Evolutionary conservation across 257 asterid species (phyloP).

Genomic region (Solanum pennellii): DNA sequence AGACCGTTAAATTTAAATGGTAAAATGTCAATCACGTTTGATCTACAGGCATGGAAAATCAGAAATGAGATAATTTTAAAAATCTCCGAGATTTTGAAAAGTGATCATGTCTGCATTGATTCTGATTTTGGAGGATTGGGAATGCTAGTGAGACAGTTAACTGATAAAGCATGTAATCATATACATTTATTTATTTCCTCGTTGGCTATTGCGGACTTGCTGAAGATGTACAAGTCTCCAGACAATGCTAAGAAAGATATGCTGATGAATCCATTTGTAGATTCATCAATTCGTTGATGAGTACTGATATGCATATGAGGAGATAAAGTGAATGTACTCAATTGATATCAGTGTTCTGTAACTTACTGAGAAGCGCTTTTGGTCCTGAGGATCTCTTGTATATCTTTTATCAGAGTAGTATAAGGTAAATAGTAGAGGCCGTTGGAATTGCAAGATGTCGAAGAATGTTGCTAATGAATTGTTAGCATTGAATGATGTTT

Average conservation of each 20-base stretch:
- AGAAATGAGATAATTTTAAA: slow-evolving; percentile 33
- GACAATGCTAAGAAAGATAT: slow-evolving; percentile 16
- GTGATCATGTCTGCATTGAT: not conserved
- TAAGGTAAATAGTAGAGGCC: slow-evolving; percentile 18
- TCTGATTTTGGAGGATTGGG: no score
- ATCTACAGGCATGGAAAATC: slow-evolving; percentile 65
- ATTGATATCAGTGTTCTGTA: slow-evolving; percentile 44
- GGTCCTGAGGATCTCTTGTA: slow-evolving; percentile 39
- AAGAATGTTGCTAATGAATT: slow-evolving; percentile 3
- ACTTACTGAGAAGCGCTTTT: slow-evolving; percentile 22
- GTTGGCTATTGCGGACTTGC: slow-evolving; percentile 45
- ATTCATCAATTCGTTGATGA: slow-evolving; percentile 33
- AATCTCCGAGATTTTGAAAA: slow-evolving; percentile 22
- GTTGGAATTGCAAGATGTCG: not conserved
- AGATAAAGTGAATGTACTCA: slow-evolving; percentile 16
- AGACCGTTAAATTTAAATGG: slow-evolving; percentile 10
- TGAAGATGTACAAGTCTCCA: slow-evolving; percentile 50
- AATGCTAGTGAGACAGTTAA: no score
- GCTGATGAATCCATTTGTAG: slow-evolving; percentile 31
- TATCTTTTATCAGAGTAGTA: slow-evolving; percentile 23
- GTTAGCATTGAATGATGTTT: slow-evolving; percentile 34
- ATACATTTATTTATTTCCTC: slow-evolving; percentile 19
- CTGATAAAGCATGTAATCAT: no score
- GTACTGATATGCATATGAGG: slow-evolving; percentile 1
- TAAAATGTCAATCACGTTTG: slow-evolving; percentile 57